Evolutionary conservation across 495 filamentous ascomycete genomes (phyloP), one percentile per base, ranked within the genome.

Genomic region (Penicillium cinerascens): DNA sequence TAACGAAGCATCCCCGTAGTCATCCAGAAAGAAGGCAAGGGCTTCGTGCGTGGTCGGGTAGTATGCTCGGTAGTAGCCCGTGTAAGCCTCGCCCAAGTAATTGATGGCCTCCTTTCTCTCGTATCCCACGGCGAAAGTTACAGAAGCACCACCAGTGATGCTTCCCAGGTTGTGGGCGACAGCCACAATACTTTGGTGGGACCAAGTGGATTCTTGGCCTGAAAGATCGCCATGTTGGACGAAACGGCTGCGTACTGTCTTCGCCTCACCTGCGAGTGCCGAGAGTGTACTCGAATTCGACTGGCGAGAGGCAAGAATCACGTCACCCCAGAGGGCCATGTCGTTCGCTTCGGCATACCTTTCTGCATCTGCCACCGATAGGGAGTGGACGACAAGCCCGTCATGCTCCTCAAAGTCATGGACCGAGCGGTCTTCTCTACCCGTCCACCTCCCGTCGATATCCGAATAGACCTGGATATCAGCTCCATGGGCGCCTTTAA

Each of bases 401-500:
- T 51, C 57, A 21, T 58, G 33, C 27, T 49, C 52, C 45, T 59
- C 67, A 52, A 68, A 77, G 22, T 44, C 58, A 17, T 50, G 50
- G 17, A 49, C 56, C 11, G 70, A 65, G 16, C 58, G 64, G 25
- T 61, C 49, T 27, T 54, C 59, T 38, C 58, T 62, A 10, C 77
- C 78, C 23, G 72, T 70, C 75, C 77, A 82, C 43, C 71, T 65
- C 22, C 73, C 73, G 52, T 82, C 78, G 37, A 82, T 78, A 47
- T 75, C 75, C 0, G 69, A 68, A 48, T 74, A 78, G 1, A 80
- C 49, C 47, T 81, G 76, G 23, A 80, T 64, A 20, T 65, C 56
- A 20, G 65, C 62, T 2, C 55, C 54, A 6, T 40, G 57, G 23
- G 60, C 49, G 13, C 41, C 58, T 5, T 64, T 58, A 6, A 85